Conservation (phyloP, 1,284 basidiomycete genomes). For the Dichomitus squalens region DNA sequence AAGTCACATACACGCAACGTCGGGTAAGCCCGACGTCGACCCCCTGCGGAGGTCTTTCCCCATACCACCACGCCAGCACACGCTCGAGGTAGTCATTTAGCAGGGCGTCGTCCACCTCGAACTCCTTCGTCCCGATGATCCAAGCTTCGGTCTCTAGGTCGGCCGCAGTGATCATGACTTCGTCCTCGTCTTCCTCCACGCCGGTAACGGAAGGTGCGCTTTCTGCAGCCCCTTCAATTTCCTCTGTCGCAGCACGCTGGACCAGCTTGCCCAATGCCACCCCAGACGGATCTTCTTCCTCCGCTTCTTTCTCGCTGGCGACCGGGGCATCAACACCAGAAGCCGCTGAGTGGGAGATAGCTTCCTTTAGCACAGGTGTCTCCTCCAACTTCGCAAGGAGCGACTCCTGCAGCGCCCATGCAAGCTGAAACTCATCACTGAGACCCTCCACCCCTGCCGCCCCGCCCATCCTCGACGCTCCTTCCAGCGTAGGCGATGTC, state of each 20-base stretch:
- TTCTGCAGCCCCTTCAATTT: slow-evolving; percentile 1
- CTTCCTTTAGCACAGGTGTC: slow-evolving; percentile 5
- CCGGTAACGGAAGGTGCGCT: slow-evolving; percentile 6
- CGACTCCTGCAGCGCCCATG: slow-evolving; percentile 42
- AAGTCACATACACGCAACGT: slow-evolving; percentile 66
- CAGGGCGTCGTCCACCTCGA: slow-evolving; percentile 55
- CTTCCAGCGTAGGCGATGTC: background rate
- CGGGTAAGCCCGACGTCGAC: slow-evolving; percentile 62
- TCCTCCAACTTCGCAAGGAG: slow-evolving; percentile 16
- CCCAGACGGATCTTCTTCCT: background rate
- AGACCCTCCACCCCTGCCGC: background rate
- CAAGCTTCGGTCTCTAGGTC: slow-evolving; percentile 29
- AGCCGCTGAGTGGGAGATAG: background rate
- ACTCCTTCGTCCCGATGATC: slow-evolving; percentile 70
- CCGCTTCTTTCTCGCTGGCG: background rate
- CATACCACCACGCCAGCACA: slow-evolving; percentile 77
- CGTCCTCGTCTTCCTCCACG: slow-evolving; percentile 13
- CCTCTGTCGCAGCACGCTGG: background rate
- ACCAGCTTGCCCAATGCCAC: background rate
- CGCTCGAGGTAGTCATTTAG: slow-evolving; percentile 61
- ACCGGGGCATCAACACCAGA: background rate
- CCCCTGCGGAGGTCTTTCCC: slow-evolving; percentile 64
- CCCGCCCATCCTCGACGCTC: background rate
- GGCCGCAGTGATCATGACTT: slow-evolving; percentile 15
- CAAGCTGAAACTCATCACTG: slow-evolving; percentile 38